phyloP scores from a whole-genome alignment of 179 eudicot species.

The Carnegiea gigantea region DNA sequence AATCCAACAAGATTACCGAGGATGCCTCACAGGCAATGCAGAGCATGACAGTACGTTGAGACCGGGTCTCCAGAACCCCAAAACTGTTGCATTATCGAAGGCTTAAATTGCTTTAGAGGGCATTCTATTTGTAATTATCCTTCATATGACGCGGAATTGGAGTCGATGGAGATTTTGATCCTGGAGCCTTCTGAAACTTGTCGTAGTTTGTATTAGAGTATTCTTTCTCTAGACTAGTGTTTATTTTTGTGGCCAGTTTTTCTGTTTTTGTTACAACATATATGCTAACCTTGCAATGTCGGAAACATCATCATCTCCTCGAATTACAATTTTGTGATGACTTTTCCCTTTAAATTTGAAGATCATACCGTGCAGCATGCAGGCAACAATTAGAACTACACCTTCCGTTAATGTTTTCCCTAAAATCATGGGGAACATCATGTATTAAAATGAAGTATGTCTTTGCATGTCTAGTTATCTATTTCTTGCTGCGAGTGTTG shows the following conservation, averaged over 20 bases:
- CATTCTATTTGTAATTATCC: slow-evolving; percentile 23
- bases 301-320: background rate
- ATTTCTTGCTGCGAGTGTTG: background rate
- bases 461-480: no score
- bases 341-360: no score
- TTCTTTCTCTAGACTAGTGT: background rate
- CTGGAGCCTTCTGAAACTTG: background rate
- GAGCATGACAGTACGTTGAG: slow-evolving; percentile 61
- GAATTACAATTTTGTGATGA: background rate
- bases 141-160: background rate
- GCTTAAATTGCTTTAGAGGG: background rate
- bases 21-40: slow-evolving; percentile 62
- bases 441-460: no score
- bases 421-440: no score
- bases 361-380: no score
- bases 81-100: background rate
- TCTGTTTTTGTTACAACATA: background rate
- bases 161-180: slow-evolving; percentile 10
- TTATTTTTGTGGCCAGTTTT: background rate
- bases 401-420: no score
- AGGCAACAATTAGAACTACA: no score
- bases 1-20: slow-evolving; percentile 76
- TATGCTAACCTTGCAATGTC: background rate
- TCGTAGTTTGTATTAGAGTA: slow-evolving; percentile 8
- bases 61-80: background rate